These are phyloP conservation scores for Beauveria pseudobassiana DNA, from an alignment of 2,329 filamentous ascomycete genomes.

Conservation along the genomic window DNA sequence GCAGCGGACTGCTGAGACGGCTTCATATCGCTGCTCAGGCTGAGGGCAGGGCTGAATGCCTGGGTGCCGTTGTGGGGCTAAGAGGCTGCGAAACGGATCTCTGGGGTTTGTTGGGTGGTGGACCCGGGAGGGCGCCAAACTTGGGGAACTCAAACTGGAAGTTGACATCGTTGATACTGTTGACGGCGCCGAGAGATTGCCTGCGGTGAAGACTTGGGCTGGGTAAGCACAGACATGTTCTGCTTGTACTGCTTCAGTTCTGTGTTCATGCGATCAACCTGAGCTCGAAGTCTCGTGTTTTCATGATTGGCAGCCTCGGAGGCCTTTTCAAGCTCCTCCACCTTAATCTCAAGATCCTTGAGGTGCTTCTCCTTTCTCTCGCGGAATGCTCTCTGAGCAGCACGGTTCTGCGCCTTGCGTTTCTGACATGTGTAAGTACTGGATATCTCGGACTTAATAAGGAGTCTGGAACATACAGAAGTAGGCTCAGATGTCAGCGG, in stretches of 20 bases:
- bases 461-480: constrained; percentile 50
- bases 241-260: constrained; percentile 91
- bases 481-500: constrained; percentile 92
- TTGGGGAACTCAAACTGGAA: constrained; percentile 96
- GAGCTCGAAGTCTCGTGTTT: constrained; percentile 74
- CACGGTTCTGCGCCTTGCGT: constrained; percentile 91
- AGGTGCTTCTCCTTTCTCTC: constrained; percentile 92
- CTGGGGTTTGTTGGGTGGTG: constrained; percentile 23
- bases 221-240: constrained; percentile 56
- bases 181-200: constrained; percentile 39
- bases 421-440: constrained; percentile 48
- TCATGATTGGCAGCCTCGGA: constrained; percentile 79
- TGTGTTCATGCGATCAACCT: constrained; percentile 77
- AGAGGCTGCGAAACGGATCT: constrained; percentile 24
- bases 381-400: constrained; percentile 85
- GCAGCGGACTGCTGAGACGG: constrained; percentile 16
- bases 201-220: constrained; percentile 28
- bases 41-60: constrained; percentile 20
- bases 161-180: constrained; percentile 63
- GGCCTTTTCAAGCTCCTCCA: constrained; percentile 69
- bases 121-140: constrained; percentile 67
- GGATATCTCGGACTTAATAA: background rate
- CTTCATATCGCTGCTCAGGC: constrained; percentile 21
- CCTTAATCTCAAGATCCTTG: constrained; percentile 74
- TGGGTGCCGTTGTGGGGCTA: constrained; percentile 20